phyloP scores from a whole-genome alignment of 164 flowering plant species.

The Annona cherimola region DNA sequence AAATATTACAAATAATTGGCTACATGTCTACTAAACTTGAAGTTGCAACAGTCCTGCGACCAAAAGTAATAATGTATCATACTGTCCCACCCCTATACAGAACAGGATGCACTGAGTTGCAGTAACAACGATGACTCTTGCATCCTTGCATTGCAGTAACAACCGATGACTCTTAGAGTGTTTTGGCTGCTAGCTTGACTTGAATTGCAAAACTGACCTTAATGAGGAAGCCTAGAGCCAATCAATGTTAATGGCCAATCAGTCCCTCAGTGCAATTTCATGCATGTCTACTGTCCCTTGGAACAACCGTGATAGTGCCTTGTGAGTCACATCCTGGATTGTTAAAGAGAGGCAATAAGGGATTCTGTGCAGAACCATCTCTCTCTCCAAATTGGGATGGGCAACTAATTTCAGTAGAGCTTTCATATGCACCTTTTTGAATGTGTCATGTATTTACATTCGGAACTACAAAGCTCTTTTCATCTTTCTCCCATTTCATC shows the following conservation, averaged over 20 bases:
- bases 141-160: neutral
- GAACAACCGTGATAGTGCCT: too few species aligned
- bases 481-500: slow-evolving; percentile 3
- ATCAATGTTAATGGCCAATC: neutral
- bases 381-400: neutral
- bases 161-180: neutral
- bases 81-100: neutral
- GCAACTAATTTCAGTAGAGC: neutral
- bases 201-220: neutral
- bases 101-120: neutral
- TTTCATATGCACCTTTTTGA: neutral
- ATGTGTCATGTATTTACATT: slow-evolving; percentile 19
- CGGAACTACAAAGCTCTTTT: slow-evolving; percentile 9
- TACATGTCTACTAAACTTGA: neutral
- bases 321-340: too few species aligned
- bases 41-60: neutral
- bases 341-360: neutral
- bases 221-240: neutral
- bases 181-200: neutral
- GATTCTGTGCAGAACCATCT: neutral
- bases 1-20: neutral
- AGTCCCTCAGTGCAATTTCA: neutral
- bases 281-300: neutral
- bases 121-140: too few species aligned
- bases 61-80: slow-evolving; percentile 12